A percentile compares a stretch with the other conserved stretches of the same genome.
Evolutionary conservation across 139 green algal species (phyloP).

Genomic region (Coccomyxa sp.): DNA sequence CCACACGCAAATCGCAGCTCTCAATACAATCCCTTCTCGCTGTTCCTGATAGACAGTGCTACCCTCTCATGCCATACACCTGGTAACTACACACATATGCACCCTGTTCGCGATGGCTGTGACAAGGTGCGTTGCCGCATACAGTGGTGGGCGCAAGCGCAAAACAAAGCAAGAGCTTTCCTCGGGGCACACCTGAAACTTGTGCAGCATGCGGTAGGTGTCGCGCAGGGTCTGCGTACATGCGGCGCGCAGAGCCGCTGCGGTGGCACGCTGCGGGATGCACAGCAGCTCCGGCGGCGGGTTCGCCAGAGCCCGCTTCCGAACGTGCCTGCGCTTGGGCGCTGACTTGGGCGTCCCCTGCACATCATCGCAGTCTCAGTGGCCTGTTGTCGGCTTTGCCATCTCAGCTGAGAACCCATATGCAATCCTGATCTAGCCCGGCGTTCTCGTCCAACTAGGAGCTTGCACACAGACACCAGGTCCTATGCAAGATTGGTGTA

Average conservation of each 20-base stretch:
- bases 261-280: slow-evolving; percentile 21
- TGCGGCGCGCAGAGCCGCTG: slow-evolving; percentile 43
- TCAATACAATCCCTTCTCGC: not conserved
- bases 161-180: not conserved
- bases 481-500: not conserved
- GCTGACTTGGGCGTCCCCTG: not conserved
- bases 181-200: not conserved
- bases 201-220: slow-evolving; percentile 70
- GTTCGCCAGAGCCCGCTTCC: not conserved
- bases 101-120: not conserved
- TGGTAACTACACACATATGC: not conserved
- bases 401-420: too few species aligned
- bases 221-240: slow-evolving; percentile 40
- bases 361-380: too few species aligned
- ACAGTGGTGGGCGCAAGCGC: not conserved
- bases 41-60: not conserved
- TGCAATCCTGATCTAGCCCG: not conserved
- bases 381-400: too few species aligned
- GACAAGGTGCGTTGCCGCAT: not conserved
- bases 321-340: not conserved
- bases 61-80: not conserved
- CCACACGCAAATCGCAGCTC: not conserved
- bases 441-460: not conserved
- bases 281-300: slow-evolving; percentile 52
- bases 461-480: not conserved